Percentiles rank a stretch among this genome's conserved stretches.
phyloP scores from a whole-genome alignment of 139 green algal genomes.

The Picochlorum costavermella region DNA sequence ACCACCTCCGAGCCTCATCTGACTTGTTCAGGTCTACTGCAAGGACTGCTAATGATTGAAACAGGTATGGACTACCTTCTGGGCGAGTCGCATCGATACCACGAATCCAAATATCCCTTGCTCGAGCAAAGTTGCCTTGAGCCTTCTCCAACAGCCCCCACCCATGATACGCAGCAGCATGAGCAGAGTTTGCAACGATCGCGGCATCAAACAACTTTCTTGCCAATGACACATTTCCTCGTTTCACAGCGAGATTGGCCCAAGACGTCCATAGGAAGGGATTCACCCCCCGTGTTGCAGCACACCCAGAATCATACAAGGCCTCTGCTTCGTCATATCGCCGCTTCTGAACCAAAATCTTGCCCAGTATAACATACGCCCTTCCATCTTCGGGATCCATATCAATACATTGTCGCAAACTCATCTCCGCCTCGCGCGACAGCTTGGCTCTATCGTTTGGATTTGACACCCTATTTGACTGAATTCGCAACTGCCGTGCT shows the following conservation, averaged over 20 bases:
- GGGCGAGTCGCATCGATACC: conserved; percentile 42
- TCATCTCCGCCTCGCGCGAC: conserved; percentile 42
- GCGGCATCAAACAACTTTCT: conserved; percentile 89
- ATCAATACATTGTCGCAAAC: conserved; percentile 44
- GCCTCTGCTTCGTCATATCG: conserved; percentile 67
- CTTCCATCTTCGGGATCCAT: conserved; percentile 72
- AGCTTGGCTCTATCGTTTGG: conserved; percentile 22
- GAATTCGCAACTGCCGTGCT: conserved; percentile 35
- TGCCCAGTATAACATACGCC: conserved; percentile 86
- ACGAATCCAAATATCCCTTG: conserved; percentile 65
- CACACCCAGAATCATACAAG: conserved; percentile 80
- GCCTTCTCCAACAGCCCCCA: conserved; percentile 92
- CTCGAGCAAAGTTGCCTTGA: conserved; percentile 67
- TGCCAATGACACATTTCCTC: conserved; percentile 55
- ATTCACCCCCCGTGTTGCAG: conserved; percentile 68
- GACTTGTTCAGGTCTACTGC: conserved; percentile 54
- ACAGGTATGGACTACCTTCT: conserved; percentile 70
- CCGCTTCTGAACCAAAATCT: conserved; percentile 60
- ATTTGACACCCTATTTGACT: conserved; percentile 17
- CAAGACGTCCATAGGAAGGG: conserved; percentile 87
- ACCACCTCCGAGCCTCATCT: conserved; percentile 76
- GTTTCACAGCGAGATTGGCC: conserved; percentile 72
- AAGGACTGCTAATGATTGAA: conserved; percentile 73
- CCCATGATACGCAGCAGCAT: conserved; percentile 91
- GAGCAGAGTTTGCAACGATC: conserved; percentile 64